phyloP scores from a whole-genome alignment of 257 asterid species.

The Craterostigma plantagineum region DNA sequence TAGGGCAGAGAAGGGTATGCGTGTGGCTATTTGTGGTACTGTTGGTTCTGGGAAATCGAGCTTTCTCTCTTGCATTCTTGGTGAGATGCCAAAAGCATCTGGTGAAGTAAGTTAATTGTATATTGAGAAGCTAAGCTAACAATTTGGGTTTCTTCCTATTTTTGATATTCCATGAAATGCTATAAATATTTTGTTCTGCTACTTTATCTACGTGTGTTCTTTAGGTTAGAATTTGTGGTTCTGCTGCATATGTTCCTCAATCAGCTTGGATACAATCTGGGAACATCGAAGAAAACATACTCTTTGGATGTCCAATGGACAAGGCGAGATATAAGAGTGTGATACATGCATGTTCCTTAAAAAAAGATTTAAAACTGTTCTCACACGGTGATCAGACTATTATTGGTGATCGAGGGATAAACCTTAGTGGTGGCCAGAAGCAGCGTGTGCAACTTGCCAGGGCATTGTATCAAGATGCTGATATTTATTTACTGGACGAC shows the following conservation, averaged over 20 bases:
- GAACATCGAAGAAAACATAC: constrained; percentile 79
- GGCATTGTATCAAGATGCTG: constrained; percentile 96
- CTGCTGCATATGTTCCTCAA: constrained; percentile 88
- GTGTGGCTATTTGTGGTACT: constrained; percentile 37
- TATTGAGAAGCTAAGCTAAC: background rate
- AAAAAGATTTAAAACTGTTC: constrained; percentile 78
- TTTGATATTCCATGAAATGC: too few relatives aligned
- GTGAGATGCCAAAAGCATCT: constrained; percentile 31
- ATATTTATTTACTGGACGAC: constrained; percentile 84
- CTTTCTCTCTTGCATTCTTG: constrained; percentile 37
- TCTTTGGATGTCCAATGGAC: constrained; percentile 96
- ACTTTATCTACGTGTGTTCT: background rate
- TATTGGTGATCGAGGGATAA: constrained; percentile 97
- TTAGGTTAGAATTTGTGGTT: constrained; percentile 79
- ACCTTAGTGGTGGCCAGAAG: constrained; percentile 98
- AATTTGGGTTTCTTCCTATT: background rate
- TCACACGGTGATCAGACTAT: constrained; percentile 97
- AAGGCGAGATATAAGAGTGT: constrained; percentile 76
- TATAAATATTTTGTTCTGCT: background rate
- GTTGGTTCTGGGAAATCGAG: constrained; percentile 51
- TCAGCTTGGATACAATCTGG: constrained; percentile 99
- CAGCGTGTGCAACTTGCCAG: constrained; percentile 96
- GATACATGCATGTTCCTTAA: constrained; percentile 77
- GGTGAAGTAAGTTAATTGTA: constrained; percentile 24
- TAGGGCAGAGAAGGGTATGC: constrained; percentile 30